Base-by-base conservation (phyloP, 2,329 filamentous ascomycete genomes). In the Sarocladium strictum region DNA sequence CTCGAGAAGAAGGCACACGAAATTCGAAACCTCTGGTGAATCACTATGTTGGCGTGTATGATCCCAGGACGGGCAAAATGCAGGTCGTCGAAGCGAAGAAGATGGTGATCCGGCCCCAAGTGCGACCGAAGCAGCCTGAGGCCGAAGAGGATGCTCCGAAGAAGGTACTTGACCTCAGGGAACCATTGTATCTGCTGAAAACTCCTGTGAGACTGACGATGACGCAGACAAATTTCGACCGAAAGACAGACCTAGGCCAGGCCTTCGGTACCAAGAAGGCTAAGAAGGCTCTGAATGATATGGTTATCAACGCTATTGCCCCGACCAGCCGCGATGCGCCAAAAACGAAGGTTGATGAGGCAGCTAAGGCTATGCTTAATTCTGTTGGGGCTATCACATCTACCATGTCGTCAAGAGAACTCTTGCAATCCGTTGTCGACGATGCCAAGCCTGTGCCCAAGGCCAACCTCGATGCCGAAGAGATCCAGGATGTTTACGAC, bases 201-300 rank as follows among this genome's bases (percentile, higher is more conserved):
- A 11, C 3, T 21, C 11, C 1, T 29, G 15, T 21, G 23, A 40
- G 17, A 38, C 65, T 60, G 68, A 71, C 58, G 21, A 49, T 35
- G 35, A 32, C 56, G 17, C 61, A 85, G 82, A 79, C 74, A 43
- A 79, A 79, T 63, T 72, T 79, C 62, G 80, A 86, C 26, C 80
- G 81, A 64, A 82, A 81, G 61, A 85, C 84, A 61, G 81, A 85
- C 2, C 82, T 95, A 12, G 88, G 87, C 38, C 79, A 88, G 62
- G 84, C 86, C 29, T 95, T 95, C 64, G 90, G 90, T 67, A 93
- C 89, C 24, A 91, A 89, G 74, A 93, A 92, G 71, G 87, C 89
- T 21, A 87, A 85, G 76, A 93, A 92, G 72, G 86, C 83, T 1
- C 83, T 94, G 61, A 76, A 79, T 26, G 80, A 85, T 55, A 77